These are phyloP conservation scores for Asterochloris erici DNA, from an alignment of 139 green algal genomes.

Conservation along the genomic window DNA sequence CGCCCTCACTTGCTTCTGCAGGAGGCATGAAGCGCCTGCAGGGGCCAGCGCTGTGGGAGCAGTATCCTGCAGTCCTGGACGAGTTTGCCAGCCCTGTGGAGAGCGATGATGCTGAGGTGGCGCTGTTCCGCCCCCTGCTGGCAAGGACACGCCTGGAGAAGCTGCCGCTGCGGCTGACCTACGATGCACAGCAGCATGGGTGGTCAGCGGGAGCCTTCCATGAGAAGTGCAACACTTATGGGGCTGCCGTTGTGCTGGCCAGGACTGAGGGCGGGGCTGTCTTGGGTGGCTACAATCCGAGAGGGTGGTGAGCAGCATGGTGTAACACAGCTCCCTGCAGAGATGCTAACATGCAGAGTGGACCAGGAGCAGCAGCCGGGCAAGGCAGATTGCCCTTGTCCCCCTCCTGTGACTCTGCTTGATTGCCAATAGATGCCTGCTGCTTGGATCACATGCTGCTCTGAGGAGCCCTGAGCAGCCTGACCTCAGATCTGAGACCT, in stretches of 20 bases:
- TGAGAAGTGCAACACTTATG: constrained; percentile 48
- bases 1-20: background rate
- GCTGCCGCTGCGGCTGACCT: constrained; percentile 45
- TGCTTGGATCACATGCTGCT: no score
- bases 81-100: constrained; percentile 43
- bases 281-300: constrained; percentile 70
- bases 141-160: constrained; percentile 64
- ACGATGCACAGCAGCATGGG: constrained; percentile 55
- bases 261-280: constrained; percentile 49
- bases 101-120: constrained; percentile 37
- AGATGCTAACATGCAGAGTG: background rate
- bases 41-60: constrained; percentile 27
- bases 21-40: constrained; percentile 59
- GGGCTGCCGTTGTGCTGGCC: constrained; percentile 51
- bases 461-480: no score
- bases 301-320: constrained; percentile 18
- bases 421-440: no score
- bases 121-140: constrained; percentile 56
- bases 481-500: background rate
- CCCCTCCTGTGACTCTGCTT: no score
- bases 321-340: background rate
- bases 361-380: background rate
- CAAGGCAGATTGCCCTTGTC: background rate
- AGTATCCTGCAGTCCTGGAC: constrained; percentile 3
- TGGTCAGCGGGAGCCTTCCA: constrained; percentile 66